A percentile compares a stretch with the other conserved stretches of the same genome.
Conservation (phyloP, 140 eudicot genomes). For the Cichorium intybus region DNA sequence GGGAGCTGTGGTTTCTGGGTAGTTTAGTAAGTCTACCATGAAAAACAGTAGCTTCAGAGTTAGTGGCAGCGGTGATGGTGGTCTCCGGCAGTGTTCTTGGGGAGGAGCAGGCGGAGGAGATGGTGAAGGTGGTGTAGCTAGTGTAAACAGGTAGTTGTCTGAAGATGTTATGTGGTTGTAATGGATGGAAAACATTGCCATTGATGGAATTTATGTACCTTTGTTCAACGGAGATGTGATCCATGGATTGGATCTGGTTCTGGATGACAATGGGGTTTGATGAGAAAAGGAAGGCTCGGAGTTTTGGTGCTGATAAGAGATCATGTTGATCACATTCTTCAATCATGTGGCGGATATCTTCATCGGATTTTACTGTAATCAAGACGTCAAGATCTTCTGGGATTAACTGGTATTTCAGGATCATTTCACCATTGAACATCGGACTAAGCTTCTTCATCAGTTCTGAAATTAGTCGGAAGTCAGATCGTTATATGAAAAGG, state of each 20-base stretch:
- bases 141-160: slow-evolving; percentile 19
- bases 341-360: slow-evolving; percentile 77
- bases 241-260: slow-evolving; percentile 27
- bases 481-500: not conserved
- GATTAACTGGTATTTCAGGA: slow-evolving; percentile 62
- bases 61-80: slow-evolving; percentile 21
- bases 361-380: slow-evolving; percentile 75
- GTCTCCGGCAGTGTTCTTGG: slow-evolving; percentile 69
- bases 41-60: not conserved
- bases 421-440: slow-evolving; percentile 60
- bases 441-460: slow-evolving; percentile 65
- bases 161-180: not conserved
- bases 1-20: slow-evolving; percentile 59
- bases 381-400: slow-evolving; percentile 78
- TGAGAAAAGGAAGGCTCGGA: slow-evolving; percentile 80
- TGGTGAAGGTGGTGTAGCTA: slow-evolving; percentile 32
- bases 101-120: slow-evolving; percentile 58
- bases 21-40: slow-evolving; percentile 22
- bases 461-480: slow-evolving; percentile 32
- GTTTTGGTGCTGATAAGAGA: slow-evolving; percentile 42
- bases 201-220: slow-evolving; percentile 69
- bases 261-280: slow-evolving; percentile 35
- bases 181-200: slow-evolving; percentile 46
- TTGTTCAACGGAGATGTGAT: slow-evolving; percentile 50
- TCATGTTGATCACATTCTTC: slow-evolving; percentile 65